Base-by-base conservation (phyloP, 805 yeast species). In the Myxozyma geophila region DNA sequence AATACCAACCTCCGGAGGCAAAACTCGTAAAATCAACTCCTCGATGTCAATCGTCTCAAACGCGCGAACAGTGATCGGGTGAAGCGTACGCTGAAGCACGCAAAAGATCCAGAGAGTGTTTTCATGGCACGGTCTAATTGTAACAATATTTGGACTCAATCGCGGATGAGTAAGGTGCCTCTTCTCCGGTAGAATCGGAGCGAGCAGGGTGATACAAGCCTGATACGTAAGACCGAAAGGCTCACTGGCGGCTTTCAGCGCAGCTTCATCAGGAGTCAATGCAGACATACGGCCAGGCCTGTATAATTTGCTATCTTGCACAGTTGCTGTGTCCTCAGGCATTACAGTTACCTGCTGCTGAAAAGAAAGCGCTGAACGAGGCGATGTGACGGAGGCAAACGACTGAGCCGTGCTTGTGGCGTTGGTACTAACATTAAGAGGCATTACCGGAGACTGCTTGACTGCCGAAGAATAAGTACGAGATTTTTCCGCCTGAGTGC, bases 61-160 rank as follows among this genome's bases (percentile, higher is more conserved):
- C 9, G 68, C 68, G 37, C 68, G 68, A 5, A 65, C 68, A n/a
- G 67, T 65, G 9, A 65, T 64, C 12, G 68, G 68, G 54, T 65
- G 68, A 28, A 65, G 46, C n/a, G 68, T 65, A 23, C 60, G 63
- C 50, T 65, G 68, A 19, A 65, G 53, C 17, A 61, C 68, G 28
- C 68, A 65, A 43, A 65, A 65, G 7, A 65, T 59, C 68, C 68
- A 65, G 40, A 65, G 62, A 23, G 68, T 65, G 37, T 65, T 65
- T 44, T 65, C 68, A 39, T 65, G 63, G 51, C 68, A 65, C 10
- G 68, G 68, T 21, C 68, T 36, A 33, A 65, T 63, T 13, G 68
- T 65, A 10, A 65, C 68, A 28, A 65, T 65, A 19, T 65, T 65
- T n/a, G 68, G 68, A 49, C 68, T 65, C 48, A 63, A 39, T 5